Conservation (phyloP, 1,284 basidiomycete genomes). For the Trametes sp. region DNA sequence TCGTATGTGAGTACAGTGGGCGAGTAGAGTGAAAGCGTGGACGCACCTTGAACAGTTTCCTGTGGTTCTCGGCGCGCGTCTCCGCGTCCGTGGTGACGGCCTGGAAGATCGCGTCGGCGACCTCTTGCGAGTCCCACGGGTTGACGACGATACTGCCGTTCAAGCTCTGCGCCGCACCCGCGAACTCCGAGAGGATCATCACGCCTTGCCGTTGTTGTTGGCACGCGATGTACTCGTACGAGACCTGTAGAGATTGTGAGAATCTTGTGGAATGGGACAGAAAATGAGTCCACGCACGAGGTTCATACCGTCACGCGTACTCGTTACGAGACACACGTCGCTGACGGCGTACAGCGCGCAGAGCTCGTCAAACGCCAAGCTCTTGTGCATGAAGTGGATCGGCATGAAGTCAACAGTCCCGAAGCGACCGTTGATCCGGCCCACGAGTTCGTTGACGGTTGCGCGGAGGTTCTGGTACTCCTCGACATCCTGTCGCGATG, state of each 20-base stretch:
- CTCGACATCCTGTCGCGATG: conserved; percentile 97
- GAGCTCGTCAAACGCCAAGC: conserved; percentile 92
- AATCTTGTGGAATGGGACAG: too few relatives aligned
- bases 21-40: background rate
- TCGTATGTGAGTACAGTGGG: background rate
- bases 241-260: conserved; percentile 85
- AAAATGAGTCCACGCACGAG: too few relatives aligned
- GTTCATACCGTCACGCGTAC: conserved; percentile 99
- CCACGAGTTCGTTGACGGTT: conserved; percentile 97
- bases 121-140: conserved; percentile 95
- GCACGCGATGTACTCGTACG: conserved; percentile 98
- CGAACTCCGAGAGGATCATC: conserved; percentile 98
- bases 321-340: conserved; percentile 96
- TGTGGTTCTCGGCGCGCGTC: conserved; percentile 88
- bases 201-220: conserved; percentile 93
- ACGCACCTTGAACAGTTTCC: conserved; percentile 87
- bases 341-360: conserved; percentile 96
- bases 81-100: conserved; percentile 90
- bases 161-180: conserved; percentile 95
- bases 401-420: conserved; percentile 99
- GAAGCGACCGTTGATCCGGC: conserved; percentile 97
- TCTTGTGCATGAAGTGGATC: conserved; percentile 99
- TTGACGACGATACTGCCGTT: conserved; percentile 96
- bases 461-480: conserved; percentile 98
- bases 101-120: conserved; percentile 94